Base-by-base conservation (phyloP, 1,284 basidiomycete species). In the Clitocybe nebularis region DNA sequence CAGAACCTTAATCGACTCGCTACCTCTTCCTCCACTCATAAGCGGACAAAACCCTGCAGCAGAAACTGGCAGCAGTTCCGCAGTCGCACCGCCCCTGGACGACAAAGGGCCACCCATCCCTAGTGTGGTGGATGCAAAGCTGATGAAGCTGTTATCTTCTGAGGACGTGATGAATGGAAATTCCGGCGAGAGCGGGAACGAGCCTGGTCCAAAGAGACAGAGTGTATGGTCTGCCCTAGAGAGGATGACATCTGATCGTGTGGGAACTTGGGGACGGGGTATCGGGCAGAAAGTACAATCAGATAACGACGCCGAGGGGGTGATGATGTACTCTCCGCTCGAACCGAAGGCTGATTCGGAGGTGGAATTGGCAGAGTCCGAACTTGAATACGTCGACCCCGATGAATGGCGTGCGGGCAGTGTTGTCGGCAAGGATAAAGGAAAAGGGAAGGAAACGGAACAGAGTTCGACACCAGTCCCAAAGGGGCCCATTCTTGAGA, bases 271-370 rank as follows among this genome's bases (percentile, higher is more conserved):
- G 41, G 24, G 45, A 43, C 29, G 37, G 44, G 11, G 41, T 51
- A 36, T 49, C 48, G 29, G 48, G 49, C 11, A 41, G 46, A 36
- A 37, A 41, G 26, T 36, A 50, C 46, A 34, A 41, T 7, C 37
- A 22, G 35, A 53, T 26, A 41, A 51, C 16, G 61, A 65, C 30
- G 69, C 69, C 39, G 68, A 73, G 10, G 74, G 78, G 25, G 60
- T 89, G 26, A 88, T 89, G 86, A 69, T 89, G 61, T 87, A 83
- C 51, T 72, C 74, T 0, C 85, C 86, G 1, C 62, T 89, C 40
- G 64, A 80, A 41, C 84, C 83, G 2, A 69, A 72, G 20, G 64
- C 67, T 3, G 69, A 75, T 34, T 84, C 84, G 2, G 64, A 77
- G 44, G 72, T 86, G 19, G 81, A 85, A 56, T 62, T 89, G 14